Evolutionary conservation across 2,329 filamentous ascomycete genomes (phyloP).

Genomic region (Cercospora janseana): DNA sequence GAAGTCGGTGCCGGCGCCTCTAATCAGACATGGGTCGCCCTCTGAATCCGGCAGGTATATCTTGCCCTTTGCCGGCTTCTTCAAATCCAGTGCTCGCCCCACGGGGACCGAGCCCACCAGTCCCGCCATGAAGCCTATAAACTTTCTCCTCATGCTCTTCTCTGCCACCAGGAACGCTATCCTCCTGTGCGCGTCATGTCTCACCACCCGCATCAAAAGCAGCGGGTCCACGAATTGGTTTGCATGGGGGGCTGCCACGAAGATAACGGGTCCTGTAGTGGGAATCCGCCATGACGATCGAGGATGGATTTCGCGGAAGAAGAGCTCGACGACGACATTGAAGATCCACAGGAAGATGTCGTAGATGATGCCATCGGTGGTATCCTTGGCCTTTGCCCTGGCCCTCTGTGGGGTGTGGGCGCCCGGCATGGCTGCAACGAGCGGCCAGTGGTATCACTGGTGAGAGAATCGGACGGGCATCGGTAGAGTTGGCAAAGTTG

Average conservation of each 20-base stretch:
- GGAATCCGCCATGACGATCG: constrained; percentile 94
- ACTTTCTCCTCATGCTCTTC: constrained; percentile 85
- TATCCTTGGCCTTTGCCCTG: constrained; percentile 28
- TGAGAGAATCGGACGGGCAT: not conserved
- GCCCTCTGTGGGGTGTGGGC: constrained; percentile 10
- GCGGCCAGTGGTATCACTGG: constrained; percentile 7
- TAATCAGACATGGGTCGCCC: constrained; percentile 76
- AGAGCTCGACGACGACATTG: constrained; percentile 85
- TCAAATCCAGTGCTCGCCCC: constrained; percentile 82
- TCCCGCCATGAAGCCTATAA: constrained; percentile 83
- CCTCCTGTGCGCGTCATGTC: constrained; percentile 80
- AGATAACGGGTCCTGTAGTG: constrained; percentile 81
- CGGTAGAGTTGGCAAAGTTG: no score
- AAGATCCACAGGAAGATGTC: constrained; percentile 75
- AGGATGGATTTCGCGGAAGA: constrained; percentile 97
- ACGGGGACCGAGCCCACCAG: constrained; percentile 91
- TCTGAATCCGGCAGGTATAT: constrained; percentile 89
- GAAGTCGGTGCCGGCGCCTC: constrained; percentile 79
- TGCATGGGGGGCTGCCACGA: constrained; percentile 94
- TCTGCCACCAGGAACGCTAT: constrained; percentile 92
- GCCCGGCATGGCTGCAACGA: constrained; percentile 2
- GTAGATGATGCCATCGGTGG: constrained; percentile 49
- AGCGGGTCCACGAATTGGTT: constrained; percentile 98
- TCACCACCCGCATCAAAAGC: constrained; percentile 85
- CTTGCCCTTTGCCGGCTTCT: constrained; percentile 73